Evolutionary conservation across 2,329 filamentous ascomycete species (phyloP).

Genomic region (Ophiosphaerella herpotricha): DNA sequence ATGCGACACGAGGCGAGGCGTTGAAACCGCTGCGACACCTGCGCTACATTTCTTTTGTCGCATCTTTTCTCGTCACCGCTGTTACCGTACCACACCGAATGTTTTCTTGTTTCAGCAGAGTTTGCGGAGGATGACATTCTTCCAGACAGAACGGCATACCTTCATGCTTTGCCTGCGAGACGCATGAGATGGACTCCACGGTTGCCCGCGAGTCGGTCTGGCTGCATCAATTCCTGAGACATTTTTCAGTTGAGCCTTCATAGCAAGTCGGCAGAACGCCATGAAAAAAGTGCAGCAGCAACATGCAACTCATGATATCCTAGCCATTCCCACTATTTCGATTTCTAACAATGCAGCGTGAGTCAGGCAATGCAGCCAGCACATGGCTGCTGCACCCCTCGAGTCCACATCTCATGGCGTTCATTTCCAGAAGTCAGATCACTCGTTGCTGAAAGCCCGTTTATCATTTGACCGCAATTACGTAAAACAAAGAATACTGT

Average conservation of each 20-base stretch:
- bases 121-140: conserved; percentile 6
- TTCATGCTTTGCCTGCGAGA: not conserved
- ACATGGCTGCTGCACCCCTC: not conserved
- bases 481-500: not conserved
- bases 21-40: conserved; percentile 12
- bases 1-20: conserved; percentile 11
- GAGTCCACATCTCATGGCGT: not conserved
- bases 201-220: not conserved
- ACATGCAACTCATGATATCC: no score
- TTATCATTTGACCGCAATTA: not conserved
- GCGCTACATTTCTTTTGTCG: conserved; percentile 17
- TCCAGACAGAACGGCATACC: conserved; percentile 2
- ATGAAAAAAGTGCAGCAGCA: not conserved
- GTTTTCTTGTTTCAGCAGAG: conserved; percentile 11
- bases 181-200: not conserved
- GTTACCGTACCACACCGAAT: conserved; percentile 8
- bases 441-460: not conserved
- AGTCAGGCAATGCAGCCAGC: no score
- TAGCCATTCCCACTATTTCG: no score
- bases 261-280: no score
- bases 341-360: no score
- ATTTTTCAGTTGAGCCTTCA: not conserved
- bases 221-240: not conserved
- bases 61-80: conserved; percentile 11
- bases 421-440: not conserved